Evolutionary conservation across 2,329 filamentous ascomycete species (phyloP).

Genomic region (Fusarium graminum): DNA sequence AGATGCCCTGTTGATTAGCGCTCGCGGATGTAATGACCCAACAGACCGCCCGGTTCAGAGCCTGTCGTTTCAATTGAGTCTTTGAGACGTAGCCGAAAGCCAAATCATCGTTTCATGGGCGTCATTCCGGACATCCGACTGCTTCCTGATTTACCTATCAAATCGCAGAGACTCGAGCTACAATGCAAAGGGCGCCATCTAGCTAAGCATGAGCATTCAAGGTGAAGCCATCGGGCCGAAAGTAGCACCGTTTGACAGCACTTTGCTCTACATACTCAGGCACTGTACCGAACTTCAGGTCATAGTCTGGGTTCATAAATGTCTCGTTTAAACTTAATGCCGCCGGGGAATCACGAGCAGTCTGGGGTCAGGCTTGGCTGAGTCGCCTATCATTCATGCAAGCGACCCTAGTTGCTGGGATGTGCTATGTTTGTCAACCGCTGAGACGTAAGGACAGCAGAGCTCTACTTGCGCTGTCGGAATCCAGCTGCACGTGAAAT

Average conservation of each 20-base stretch:
- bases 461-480: slow-evolving; percentile 15
- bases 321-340: slow-evolving; percentile 11
- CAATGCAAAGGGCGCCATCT: background rate
- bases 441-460: slow-evolving; percentile 14
- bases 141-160: slow-evolving; percentile 1
- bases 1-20: slow-evolving; percentile 21
- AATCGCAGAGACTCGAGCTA: background rate
- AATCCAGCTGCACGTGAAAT: slow-evolving; percentile 24
- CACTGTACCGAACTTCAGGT: slow-evolving; percentile 21
- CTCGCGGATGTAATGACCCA: slow-evolving; percentile 10
- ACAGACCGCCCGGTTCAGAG: slow-evolving; percentile 18
- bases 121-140: background rate
- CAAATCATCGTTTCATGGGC: background rate
- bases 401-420: slow-evolving; percentile 19
- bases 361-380: slow-evolving; percentile 22
- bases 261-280: background rate
- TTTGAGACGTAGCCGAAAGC: background rate
- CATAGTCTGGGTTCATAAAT: slow-evolving; percentile 21
- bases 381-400: slow-evolving; percentile 31
- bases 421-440: background rate
- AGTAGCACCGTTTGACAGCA: slow-evolving; percentile 43
- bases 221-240: slow-evolving; percentile 34
- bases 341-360: slow-evolving; percentile 3
- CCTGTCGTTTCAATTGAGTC: background rate
- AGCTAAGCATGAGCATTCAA: slow-evolving; percentile 12